Evolutionary conservation across 805 yeast genomes (phyloP), one percentile per base, ranked within the genome.

Genomic region (Yarrowia alimentaria): DNA sequence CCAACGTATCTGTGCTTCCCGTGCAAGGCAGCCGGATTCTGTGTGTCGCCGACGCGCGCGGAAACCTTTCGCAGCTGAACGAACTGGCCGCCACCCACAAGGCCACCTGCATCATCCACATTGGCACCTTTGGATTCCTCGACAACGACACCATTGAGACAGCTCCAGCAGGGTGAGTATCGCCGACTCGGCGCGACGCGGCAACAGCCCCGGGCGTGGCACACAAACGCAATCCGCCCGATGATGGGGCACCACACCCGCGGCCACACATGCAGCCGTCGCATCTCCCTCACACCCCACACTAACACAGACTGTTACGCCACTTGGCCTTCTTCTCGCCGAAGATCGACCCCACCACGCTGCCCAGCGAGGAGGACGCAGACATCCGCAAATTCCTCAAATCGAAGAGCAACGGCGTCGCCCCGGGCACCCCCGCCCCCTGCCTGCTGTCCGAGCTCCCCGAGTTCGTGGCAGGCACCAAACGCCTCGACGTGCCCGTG

Each of bases 61-160:
- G 73, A 7, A 72, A 77, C 51, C 62, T 81, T 18, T 65, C 77
- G 1, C 62, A 68, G 10, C 59, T 80, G 53, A 80, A 81, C 60
- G 64, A 61, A 22, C 68, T 81, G 24, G 84, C 81, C 0, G 55
- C 53, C 6, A 60, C 65, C 38, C 70, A 75, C 55, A 53, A 64
- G 1, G 85, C 84, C 3, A 72, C 74, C 31, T 58, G 76, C 17
- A 73, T 83, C 20, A 69, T 83, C 11, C 89, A 83, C 60, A 80
- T 87, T 4, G 90, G 91, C n/a, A 81, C 80, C 54, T 84, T 83
- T 68, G 94, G 94, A 10, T 83, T 85, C 61, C 78, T 84, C 66
- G 85, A 83, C 58, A 66, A 66, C 26, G 75, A 73, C 13, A 76
- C 84, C 33, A 71, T 83, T 6, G 68, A 64, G 17, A 67, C 70